phyloP scores from a whole-genome alignment of 805 yeast genomes.

The Komagataella ulmi region DNA sequence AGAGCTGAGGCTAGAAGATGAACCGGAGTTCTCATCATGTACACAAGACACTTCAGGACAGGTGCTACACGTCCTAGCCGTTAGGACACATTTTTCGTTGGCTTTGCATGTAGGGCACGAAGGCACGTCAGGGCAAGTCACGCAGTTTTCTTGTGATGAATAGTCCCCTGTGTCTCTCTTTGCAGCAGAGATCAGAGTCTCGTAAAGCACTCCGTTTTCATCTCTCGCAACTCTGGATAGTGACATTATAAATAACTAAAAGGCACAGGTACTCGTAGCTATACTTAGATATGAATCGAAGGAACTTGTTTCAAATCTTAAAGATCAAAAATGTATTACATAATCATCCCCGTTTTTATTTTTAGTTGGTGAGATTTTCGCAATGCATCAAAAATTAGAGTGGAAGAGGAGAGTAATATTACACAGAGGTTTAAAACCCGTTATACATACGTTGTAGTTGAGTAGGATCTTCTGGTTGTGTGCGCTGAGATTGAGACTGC shows the following conservation, averaged over 20 bases:
- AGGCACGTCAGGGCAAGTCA: constrained; percentile 19
- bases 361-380: too few relatives aligned
- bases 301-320: not conserved
- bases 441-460: constrained; percentile 2
- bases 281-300: not conserved
- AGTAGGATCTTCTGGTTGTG: constrained; percentile 5
- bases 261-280: not conserved
- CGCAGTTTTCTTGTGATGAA: constrained; percentile 8
- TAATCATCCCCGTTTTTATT: not conserved
- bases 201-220: not conserved
- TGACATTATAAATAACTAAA: not conserved
- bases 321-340: not conserved
- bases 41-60: constrained; percentile 47
- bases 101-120: constrained; percentile 41
- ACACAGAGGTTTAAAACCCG: not conserved
- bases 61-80: constrained; percentile 39
- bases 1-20: constrained; percentile 3
- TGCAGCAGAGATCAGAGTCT: not conserved
- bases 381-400: too few relatives aligned
- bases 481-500: constrained; percentile 7
- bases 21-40: constrained; percentile 7
- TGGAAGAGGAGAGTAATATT: not conserved
- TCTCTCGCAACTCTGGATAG: not conserved
- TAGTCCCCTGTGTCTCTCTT: not conserved
- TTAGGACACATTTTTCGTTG: constrained; percentile 39